These are phyloP conservation scores for Tricholoma terreum DNA, from an alignment of 768 basidiomycete species.

Conservation along the genomic window DNA sequence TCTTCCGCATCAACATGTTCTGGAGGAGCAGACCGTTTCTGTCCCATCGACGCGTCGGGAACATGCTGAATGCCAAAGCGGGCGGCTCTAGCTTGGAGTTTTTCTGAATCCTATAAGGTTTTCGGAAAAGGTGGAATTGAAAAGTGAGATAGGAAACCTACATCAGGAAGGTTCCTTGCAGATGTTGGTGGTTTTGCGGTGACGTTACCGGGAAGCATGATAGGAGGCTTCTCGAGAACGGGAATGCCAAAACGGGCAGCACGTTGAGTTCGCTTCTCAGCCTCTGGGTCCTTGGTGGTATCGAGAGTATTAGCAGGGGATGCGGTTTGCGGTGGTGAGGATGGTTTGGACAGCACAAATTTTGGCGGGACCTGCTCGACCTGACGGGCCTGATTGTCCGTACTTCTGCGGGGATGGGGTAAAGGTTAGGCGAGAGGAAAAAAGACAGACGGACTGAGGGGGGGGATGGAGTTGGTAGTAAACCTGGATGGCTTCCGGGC, in stretches of 20 bases:
- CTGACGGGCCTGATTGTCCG: slow-evolving; percentile 18
- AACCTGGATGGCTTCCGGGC: slow-evolving; percentile 45
- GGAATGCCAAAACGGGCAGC: slow-evolving; percentile 74
- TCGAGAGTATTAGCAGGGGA: background rate
- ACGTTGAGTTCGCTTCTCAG: slow-evolving; percentile 55
- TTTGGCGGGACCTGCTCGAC: slow-evolving; percentile 1
- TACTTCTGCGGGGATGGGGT: slow-evolving; percentile 38
- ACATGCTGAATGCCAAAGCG: slow-evolving; percentile 45
- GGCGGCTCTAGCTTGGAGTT: slow-evolving; percentile 49
- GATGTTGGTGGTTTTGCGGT: slow-evolving; percentile 3
- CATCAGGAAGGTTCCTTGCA: slow-evolving; percentile 22
- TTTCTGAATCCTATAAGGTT: slow-evolving; percentile 41
- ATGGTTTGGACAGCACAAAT: background rate
- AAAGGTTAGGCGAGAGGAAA: background rate
- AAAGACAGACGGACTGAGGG: slow-evolving; percentile 27
- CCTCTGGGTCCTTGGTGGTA: slow-evolving; percentile 41
- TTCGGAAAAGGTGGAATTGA: background rate
- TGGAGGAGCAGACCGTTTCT: slow-evolving; percentile 34
- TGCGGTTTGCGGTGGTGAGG: background rate
- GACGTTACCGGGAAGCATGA: too few relatives aligned
- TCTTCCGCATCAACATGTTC: slow-evolving; percentile 57
- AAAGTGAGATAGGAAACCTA: slow-evolving; percentile 2
- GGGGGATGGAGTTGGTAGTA: slow-evolving; percentile 39
- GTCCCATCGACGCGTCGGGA: slow-evolving; percentile 8
- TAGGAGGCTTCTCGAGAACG: slow-evolving; percentile 34